Evolutionary conservation across 495 filamentous ascomycete genomes (phyloP).

Genomic region (Lichenothelia convexa): DNA sequence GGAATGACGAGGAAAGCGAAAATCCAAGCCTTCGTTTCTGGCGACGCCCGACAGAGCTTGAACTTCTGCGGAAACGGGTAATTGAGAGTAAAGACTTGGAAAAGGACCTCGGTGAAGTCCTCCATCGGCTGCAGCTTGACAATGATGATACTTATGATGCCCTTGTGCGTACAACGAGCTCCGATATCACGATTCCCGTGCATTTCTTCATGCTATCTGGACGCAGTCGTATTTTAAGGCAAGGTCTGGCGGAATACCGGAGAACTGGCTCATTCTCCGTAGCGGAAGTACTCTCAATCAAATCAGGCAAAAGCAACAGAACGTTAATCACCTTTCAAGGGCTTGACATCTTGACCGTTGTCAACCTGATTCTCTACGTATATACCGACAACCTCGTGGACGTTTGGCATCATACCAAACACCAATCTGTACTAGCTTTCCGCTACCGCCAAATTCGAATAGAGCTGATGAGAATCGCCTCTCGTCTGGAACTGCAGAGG

Average conservation of each 20-base stretch:
- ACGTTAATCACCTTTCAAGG: slow-evolving; percentile 40
- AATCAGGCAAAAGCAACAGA: slow-evolving; percentile 29
- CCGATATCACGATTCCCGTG: slow-evolving; percentile 53
- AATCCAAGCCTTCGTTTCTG: slow-evolving; percentile 28
- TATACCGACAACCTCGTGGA: slow-evolving; percentile 70
- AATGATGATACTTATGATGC: slow-evolving; percentile 21
- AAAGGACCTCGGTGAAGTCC: slow-evolving; percentile 17
- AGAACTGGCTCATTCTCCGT: slow-evolving; percentile 18
- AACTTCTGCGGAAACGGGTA: slow-evolving; percentile 22
- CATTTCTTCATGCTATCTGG: slow-evolving; percentile 64
- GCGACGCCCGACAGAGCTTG: slow-evolving; percentile 35
- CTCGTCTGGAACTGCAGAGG: slow-evolving; percentile 41
- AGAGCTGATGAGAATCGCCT: slow-evolving; percentile 67
- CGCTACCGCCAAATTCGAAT: slow-evolving; percentile 59
- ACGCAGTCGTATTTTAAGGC: slow-evolving; percentile 50
- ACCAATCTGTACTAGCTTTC: slow-evolving; percentile 38
- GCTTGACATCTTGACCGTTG: slow-evolving; percentile 52
- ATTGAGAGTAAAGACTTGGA: slow-evolving; percentile 19
- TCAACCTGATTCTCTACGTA: slow-evolving; percentile 62
- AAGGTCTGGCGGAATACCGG: slow-evolving; percentile 36
- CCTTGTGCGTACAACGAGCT: slow-evolving; percentile 36
- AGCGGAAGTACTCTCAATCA: slow-evolving; percentile 43
- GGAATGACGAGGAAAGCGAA: slow-evolving; percentile 11
- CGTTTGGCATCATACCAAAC: slow-evolving; percentile 59
- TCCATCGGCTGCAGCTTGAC: slow-evolving; percentile 19